A percentile compares a stretch with the other conserved stretches of the same genome.
Evolutionary conservation across 257 asterid species (phyloP).

Genomic region (Thymus mandschuricus): DNA sequence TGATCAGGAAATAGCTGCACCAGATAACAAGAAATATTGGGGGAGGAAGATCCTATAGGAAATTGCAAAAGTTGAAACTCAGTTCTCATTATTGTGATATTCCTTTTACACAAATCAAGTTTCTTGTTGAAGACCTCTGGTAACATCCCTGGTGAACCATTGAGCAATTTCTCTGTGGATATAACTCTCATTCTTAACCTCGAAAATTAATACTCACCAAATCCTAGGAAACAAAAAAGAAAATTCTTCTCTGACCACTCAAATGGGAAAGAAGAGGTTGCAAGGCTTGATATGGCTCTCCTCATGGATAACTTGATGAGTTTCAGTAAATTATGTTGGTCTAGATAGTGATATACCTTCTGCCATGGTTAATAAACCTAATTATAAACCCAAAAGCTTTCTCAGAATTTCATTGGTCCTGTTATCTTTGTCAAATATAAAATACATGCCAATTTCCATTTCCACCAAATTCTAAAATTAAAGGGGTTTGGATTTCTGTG

Average conservation of each 20-base stretch:
- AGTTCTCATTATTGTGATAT: slow-evolving; percentile 22
- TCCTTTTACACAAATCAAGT: slow-evolving; percentile 22
- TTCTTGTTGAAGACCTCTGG: slow-evolving; percentile 6
- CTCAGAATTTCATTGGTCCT: slow-evolving; percentile 26
- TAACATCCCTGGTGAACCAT: slow-evolving; percentile 15
- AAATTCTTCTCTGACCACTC: background rate
- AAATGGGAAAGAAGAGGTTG: slow-evolving; percentile 12
- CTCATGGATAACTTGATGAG: slow-evolving; percentile 12
- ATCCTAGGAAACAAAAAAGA: slow-evolving; percentile 1
- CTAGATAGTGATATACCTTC: background rate
- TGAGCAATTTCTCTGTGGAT: slow-evolving; percentile 9
- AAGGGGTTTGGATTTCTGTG: slow-evolving; percentile 8
- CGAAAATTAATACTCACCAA: slow-evolving; percentile 11
- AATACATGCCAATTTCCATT: slow-evolving; percentile 9
- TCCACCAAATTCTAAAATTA: background rate
- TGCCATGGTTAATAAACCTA: background rate
- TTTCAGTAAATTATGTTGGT: background rate
- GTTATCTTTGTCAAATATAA: slow-evolving; percentile 2
- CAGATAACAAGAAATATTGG: slow-evolving; percentile 18
- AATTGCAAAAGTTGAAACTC: slow-evolving; percentile 26
- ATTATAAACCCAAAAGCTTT: background rate
- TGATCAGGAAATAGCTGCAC: slow-evolving; percentile 17
- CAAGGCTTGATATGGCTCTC: slow-evolving; percentile 7
- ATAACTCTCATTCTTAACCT: background rate
- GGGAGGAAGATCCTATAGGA: slow-evolving; percentile 16